A percentile compares a stretch with the other conserved stretches of the same genome.
phyloP scores from a whole-genome alignment of 179 eudicot species.

The Actinidia polygama region DNA sequence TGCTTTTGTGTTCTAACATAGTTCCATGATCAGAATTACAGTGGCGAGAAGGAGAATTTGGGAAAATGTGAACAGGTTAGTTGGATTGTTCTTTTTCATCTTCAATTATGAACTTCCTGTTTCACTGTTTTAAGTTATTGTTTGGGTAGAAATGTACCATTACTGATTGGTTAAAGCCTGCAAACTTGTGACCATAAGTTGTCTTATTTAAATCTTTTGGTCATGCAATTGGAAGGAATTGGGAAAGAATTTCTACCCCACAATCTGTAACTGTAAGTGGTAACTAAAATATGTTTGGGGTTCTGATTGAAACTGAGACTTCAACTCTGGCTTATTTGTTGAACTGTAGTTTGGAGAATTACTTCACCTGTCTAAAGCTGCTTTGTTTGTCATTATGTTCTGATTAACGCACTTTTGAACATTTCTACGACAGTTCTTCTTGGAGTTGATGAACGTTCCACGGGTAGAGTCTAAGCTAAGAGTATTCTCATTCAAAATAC shows the following conservation, averaged over 20 bases:
- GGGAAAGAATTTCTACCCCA: not conserved
- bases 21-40: conserved; percentile 62
- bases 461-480: conserved; percentile 72
- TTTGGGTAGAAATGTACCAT: not conserved
- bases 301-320: no score
- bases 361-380: not conserved
- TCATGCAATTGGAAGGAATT: conserved; percentile 13
- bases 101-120: not conserved
- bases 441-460: conserved; percentile 83
- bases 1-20: conserved; percentile 3
- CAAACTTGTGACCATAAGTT: conserved; percentile 10
- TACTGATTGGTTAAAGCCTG: not conserved
- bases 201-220: not conserved
- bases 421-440: conserved; percentile 61
- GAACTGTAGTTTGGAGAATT: not conserved
- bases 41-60: conserved; percentile 78
- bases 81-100: conserved; percentile 12
- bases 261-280: not conserved
- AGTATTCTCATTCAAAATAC: conserved; percentile 76
- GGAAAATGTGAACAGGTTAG: conserved; percentile 93
- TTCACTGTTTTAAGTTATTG: not conserved
- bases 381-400: not conserved
- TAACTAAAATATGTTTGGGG: not conserved
- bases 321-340: not conserved
- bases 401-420: not conserved